Base-by-base conservation (phyloP, 805 yeast species). In the Starmerella roubikii region DNA sequence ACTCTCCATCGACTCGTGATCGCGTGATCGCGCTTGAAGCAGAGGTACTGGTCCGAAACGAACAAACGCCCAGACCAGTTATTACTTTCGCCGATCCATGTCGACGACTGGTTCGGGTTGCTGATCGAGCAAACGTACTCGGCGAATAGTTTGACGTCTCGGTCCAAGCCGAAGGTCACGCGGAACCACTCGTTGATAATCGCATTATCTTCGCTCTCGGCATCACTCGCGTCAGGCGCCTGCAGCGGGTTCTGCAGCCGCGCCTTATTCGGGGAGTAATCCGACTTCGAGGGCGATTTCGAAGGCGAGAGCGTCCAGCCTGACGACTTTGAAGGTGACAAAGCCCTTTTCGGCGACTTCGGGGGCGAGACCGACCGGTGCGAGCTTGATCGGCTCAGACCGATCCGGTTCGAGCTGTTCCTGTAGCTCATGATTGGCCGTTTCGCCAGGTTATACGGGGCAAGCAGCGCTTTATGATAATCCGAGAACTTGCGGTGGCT, bases 1-100 rank as follows among this genome's bases (percentile, higher is more conserved):
- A 88, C 82, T 41, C 72, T 72, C 1, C 93, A 38, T 12, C 27
- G 27, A 4, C 71, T 69, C 0, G 79, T 67, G 0, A 93, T 91
- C 0, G 93, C 93, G 3, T 83, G 52, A 27, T 83, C 62, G 27
- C 93, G 77, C 44, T 91, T 65, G 59, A 80, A 88, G 46, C 94
- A 86, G n/a, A 88, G 54, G 40, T 69, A 72, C 23, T 66, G 66
- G 16, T 68, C 62, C 0, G 93, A 82, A 11, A 88, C 50, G 55
- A 84, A 84, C 2, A 86, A 52, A 50, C 82, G 81, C 1, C 97
- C 97, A 9, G 28, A 17, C 48, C 46, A 42, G 12, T 37, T 15
- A 4, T 38, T 13, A 10, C 20, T n/a, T 16, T 38, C 40, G 7
- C 35, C 38, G 6, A 22, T 22, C 24, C 24, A 22, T 8, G 7